phyloP scores from a whole-genome alignment of 2,329 filamentous ascomycete genomes.

The Xylaria sp. region DNA sequence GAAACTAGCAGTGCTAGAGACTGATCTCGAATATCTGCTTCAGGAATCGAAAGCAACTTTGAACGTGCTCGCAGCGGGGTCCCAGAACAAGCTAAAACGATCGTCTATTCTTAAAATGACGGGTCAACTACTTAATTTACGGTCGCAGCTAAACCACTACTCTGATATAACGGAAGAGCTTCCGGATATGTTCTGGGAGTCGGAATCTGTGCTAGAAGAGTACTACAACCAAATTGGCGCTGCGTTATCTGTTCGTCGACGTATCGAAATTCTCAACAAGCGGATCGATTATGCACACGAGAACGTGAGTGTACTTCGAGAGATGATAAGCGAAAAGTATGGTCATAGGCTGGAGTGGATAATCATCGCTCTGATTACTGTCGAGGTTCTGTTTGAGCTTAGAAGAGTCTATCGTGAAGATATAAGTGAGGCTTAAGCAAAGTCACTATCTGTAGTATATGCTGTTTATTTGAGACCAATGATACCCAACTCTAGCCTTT shows the following conservation, averaged over 20 bases:
- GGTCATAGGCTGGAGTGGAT: slow-evolving; percentile 90
- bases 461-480: slow-evolving; percentile 10
- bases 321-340: slow-evolving; percentile 89
- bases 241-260: slow-evolving; percentile 86
- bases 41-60: slow-evolving; percentile 85
- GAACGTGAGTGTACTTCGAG: slow-evolving; percentile 85
- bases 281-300: slow-evolving; percentile 98
- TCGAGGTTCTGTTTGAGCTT: slow-evolving; percentile 90
- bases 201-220: slow-evolving; percentile 87
- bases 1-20: slow-evolving; percentile 91
- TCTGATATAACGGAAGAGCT: slow-evolving; percentile 94
- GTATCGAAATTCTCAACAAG: slow-evolving; percentile 91
- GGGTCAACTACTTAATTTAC: slow-evolving; percentile 85
- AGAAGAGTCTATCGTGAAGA: slow-evolving; percentile 40
- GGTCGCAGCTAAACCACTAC: slow-evolving; percentile 94
- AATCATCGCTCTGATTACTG: slow-evolving; percentile 90
- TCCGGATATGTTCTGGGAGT: slow-evolving; percentile 97
- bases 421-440: slow-evolving; percentile 23
- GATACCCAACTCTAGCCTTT: slow-evolving; percentile 26
- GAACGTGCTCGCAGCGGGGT: slow-evolving; percentile 63
- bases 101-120: slow-evolving; percentile 91
- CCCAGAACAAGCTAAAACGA: slow-evolving; percentile 70
- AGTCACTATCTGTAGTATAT: slow-evolving; percentile 14
- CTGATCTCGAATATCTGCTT: slow-evolving; percentile 81
- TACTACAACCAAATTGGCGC: slow-evolving; percentile 95